phyloP scores from a whole-genome alignment of 495 filamentous ascomycete genomes.

The Chaetomium tenue region DNA sequence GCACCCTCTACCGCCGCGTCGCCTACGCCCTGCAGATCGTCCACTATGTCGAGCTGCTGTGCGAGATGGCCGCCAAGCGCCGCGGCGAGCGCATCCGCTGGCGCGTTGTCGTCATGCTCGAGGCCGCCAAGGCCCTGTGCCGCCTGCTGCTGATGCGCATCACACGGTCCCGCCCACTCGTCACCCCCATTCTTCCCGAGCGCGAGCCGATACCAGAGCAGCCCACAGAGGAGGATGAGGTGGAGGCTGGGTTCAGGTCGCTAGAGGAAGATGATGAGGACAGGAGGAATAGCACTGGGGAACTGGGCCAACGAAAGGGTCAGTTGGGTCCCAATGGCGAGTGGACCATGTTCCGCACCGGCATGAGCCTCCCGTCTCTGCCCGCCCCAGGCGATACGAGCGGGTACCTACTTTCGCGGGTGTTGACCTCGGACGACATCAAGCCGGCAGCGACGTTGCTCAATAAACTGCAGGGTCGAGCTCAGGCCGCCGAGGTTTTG shows the following conservation, averaged over 20 bases:
- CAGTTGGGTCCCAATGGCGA: slow-evolving; percentile 44
- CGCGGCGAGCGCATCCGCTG: slow-evolving; percentile 78
- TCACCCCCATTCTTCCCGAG: slow-evolving; percentile 83
- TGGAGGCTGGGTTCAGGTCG: slow-evolving; percentile 22
- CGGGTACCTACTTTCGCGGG: slow-evolving; percentile 83
- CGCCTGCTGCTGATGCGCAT: slow-evolving; percentile 77
- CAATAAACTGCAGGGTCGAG: slow-evolving; percentile 68
- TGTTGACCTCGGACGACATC: slow-evolving; percentile 93
- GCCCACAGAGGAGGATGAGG: slow-evolving; percentile 29
- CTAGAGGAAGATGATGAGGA: slow-evolving; percentile 33
- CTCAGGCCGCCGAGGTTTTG: slow-evolving; percentile 77
- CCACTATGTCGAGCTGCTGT: slow-evolving; percentile 86
- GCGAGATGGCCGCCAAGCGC: slow-evolving; percentile 82
- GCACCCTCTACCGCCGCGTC: slow-evolving; percentile 69
- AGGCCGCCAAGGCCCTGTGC: slow-evolving; percentile 83
- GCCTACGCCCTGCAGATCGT: slow-evolving; percentile 82
- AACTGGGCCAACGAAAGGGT: slow-evolving; percentile 11
- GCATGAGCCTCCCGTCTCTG: slow-evolving; percentile 74
- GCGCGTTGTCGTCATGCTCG: slow-evolving; percentile 84
- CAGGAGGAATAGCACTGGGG: not conserved
- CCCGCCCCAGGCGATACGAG: slow-evolving; percentile 77
- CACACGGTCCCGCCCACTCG: slow-evolving; percentile 79
- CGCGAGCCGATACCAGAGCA: slow-evolving; percentile 67
- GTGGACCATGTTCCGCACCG: slow-evolving; percentile 96
- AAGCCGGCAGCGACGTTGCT: slow-evolving; percentile 82